Conservation (phyloP, 441 rosid species). For the Viola pubescens region DNA sequence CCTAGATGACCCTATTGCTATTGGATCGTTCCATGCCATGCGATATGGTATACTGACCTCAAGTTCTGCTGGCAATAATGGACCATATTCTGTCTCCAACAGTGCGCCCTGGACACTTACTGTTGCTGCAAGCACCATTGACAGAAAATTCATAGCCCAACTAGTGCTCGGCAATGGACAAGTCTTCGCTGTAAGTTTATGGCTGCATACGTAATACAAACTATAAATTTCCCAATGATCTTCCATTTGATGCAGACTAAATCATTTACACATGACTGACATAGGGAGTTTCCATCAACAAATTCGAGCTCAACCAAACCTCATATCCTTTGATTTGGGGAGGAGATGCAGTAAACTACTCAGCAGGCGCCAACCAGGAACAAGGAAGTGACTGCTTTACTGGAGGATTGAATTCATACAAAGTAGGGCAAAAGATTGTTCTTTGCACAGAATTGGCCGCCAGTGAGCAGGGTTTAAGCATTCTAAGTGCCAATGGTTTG, state of each 20-base stretch:
- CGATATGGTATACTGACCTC: conserved; percentile 54
- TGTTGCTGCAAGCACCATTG: conserved; percentile 79
- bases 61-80: conserved; percentile 73
- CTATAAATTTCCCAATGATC: neutral
- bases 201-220: neutral
- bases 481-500: conserved; percentile 16
- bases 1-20: conserved; percentile 49
- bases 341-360: conserved; percentile 49
- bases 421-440: conserved; percentile 50
- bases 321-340: conserved; percentile 36
- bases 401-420: conserved; percentile 21
- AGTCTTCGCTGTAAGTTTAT: conserved; percentile 44
- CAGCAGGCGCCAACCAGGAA: conserved; percentile 40
- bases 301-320: conserved; percentile 25
- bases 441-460: conserved; percentile 31
- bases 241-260: neutral
- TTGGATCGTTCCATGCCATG: conserved; percentile 73
- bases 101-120: conserved; percentile 75
- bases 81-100: conserved; percentile 52
- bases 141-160: conserved; percentile 59
- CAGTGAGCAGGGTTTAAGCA: conserved; percentile 17
- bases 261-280: neutral
- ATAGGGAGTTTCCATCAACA: conserved; percentile 43
- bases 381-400: conserved; percentile 22
- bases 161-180: conserved; percentile 52